A percentile compares a stretch with the other conserved stretches of the same genome.
These are phyloP conservation scores for Mucor indicus DNA, from an alignment of 371 early-diverging fungal species.

Conservation along the genomic window DNA sequence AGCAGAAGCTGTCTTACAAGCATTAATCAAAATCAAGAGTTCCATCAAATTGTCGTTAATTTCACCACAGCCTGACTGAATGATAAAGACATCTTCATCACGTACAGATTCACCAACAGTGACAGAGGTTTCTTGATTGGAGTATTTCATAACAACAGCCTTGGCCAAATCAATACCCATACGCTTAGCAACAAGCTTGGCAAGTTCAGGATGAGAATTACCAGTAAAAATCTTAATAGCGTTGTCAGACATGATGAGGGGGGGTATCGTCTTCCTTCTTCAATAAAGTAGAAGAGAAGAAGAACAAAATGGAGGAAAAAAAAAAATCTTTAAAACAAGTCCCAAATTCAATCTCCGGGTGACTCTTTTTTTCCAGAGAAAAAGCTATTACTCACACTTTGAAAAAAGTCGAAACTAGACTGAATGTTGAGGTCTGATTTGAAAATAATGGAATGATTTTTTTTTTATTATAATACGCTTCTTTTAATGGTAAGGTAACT, in stretches of 20 bases:
- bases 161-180: conserved; percentile 89
- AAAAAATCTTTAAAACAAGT: conserved; percentile 11
- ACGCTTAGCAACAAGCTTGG: conserved; percentile 83
- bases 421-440: no score
- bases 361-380: no score
- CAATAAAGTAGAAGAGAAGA: not conserved
- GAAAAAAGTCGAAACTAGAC: no score
- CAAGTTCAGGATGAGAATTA: conserved; percentile 93
- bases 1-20: conserved; percentile 95
- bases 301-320: not conserved
- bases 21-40: conserved; percentile 93
- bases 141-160: conserved; percentile 89
- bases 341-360: conserved; percentile 6
- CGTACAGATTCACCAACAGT: conserved; percentile 96
- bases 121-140: conserved; percentile 96
- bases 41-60: conserved; percentile 96
- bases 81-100: conserved; percentile 89
- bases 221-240: conserved; percentile 94
- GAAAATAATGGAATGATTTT: no score
- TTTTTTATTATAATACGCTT: no score
- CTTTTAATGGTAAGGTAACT: no score
- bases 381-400: no score
- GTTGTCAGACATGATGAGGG: conserved; percentile 41
- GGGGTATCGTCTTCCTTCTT: no score
- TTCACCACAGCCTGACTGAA: conserved; percentile 89